These are phyloP conservation scores for Aureobasidium pullulans DNA, from an alignment of 2,329 filamentous ascomycete species.

Conservation along the genomic window DNA sequence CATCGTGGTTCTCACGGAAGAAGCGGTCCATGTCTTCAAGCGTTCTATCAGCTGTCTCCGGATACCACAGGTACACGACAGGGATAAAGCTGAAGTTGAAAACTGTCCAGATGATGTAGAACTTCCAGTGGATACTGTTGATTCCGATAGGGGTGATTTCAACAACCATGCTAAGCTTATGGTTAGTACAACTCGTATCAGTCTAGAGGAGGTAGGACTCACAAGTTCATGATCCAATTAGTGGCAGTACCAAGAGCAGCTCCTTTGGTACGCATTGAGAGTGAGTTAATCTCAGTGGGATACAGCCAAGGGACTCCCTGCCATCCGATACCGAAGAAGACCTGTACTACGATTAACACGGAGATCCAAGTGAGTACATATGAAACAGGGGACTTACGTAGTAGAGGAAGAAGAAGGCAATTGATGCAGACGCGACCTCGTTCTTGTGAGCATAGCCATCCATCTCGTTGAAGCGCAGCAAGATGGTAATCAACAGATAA, in stretches of 20 bases:
- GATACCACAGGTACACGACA: slow-evolving; percentile 34
- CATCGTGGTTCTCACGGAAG: slow-evolving; percentile 22
- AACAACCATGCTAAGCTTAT: slow-evolving; percentile 24
- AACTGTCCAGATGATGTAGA: slow-evolving; percentile 23
- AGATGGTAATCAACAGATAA: slow-evolving; percentile 45
- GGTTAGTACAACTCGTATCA: neutral
- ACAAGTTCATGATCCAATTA: slow-evolving; percentile 42
- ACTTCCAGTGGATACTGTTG: slow-evolving; percentile 22
- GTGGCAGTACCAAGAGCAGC: slow-evolving; percentile 44
- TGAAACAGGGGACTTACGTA: slow-evolving; percentile 25
- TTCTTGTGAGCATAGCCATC: slow-evolving; percentile 20
- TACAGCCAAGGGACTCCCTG: slow-evolving; percentile 31
- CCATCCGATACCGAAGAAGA: slow-evolving; percentile 46
- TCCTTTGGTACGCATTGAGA: slow-evolving; percentile 43
- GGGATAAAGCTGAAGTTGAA: slow-evolving; percentile 35
- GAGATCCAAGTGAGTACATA: slow-evolving; percentile 17
- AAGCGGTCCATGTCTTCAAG: slow-evolving; percentile 28
- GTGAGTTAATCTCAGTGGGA: slow-evolving; percentile 43
- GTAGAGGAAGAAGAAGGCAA: slow-evolving; percentile 48
- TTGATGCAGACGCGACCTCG: slow-evolving; percentile 33
- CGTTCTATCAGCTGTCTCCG: slow-evolving; percentile 27
- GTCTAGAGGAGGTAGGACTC: neutral
- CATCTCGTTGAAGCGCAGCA: slow-evolving; percentile 37
- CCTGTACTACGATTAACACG: too few relatives aligned
- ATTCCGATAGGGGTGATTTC: slow-evolving; percentile 40